Base-by-base conservation (phyloP, 208 protist genomes). In the Phytomonas sp. region DNA sequence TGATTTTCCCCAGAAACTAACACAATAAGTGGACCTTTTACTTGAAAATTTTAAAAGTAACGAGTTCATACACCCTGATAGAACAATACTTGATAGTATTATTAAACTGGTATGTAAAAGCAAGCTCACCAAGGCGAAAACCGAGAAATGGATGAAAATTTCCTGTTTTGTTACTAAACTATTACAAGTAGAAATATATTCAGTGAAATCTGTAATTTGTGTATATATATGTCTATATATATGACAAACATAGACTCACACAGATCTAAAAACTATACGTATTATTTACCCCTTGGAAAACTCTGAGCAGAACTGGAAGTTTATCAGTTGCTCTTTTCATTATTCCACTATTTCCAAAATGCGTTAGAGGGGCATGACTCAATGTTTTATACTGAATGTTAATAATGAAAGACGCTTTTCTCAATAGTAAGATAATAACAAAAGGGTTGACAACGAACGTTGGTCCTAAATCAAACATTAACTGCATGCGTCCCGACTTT, bases 111-210 rank as follows among this genome's bases (percentile, higher is more conserved):
- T 26, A 26, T 56, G n/a, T 6, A 51, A 26, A 56, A 56, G 23
- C 2, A 23, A 2, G 11, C 46, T 26, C 13, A 56, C 26, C 46
- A 56, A 30, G 28, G n/a, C 8, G 0, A 40, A 71, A 40, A 29
- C 11, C 26, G 43, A 37, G 20, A 51, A 63, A 46, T 9, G 17
- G 33, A 61, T 40, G 9, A 33, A 63, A 29, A 23, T 4, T 31
- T 31, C 26, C 13, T 71, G 4, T 84, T 65, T 94, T 88, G 8
- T 81, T 81, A 32, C 36, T 63, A 56, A 80, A 76, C 59, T 71
- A 72, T 62, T 80, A 65, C 29, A 2, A 6, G 26, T 7, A 56
- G 6, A 26, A 56, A 5, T 56, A 2, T 56, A 56, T 26, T 56
- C 46, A 26, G 13, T 26, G 46, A 26, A 56, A 56, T 56, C 23